These are phyloP conservation scores for Sporisorium sorghi DNA, from an alignment of 1,284 basidiomycete species.

Conservation along the genomic window DNA sequence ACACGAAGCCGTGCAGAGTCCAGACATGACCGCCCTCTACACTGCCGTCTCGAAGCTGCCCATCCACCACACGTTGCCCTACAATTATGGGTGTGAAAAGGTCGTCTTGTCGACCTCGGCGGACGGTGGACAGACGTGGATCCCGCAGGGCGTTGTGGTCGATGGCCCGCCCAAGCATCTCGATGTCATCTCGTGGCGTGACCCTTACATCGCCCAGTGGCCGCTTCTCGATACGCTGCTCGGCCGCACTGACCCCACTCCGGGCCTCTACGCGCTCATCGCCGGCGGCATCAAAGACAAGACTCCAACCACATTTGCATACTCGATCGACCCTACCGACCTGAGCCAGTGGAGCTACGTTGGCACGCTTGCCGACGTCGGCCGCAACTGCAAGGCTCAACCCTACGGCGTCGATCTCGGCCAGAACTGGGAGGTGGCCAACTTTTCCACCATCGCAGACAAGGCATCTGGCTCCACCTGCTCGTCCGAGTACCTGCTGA, in stretches of 20 bases:
- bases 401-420: slow-evolving; percentile 53
- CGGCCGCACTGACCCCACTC: slow-evolving; percentile 8
- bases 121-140: slow-evolving; percentile 53
- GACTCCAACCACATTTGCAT: slow-evolving; percentile 54
- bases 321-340: slow-evolving; percentile 39
- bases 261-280: slow-evolving; percentile 49
- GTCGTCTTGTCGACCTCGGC: slow-evolving; percentile 51
- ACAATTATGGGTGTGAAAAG: slow-evolving; percentile 55
- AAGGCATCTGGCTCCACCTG: background rate
- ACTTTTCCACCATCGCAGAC: slow-evolving; percentile 43
- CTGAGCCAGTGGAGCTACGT: slow-evolving; percentile 50
- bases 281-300: slow-evolving; percentile 51
- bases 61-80: slow-evolving; percentile 54
- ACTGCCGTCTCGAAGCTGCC: slow-evolving; percentile 58
- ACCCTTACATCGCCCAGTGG: slow-evolving; percentile 54
- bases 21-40: slow-evolving; percentile 55
- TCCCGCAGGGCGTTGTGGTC: slow-evolving; percentile 36
- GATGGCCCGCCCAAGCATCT: slow-evolving; percentile 45
- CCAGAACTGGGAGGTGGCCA: slow-evolving; percentile 60
- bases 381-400: slow-evolving; percentile 34
- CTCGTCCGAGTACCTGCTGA: slow-evolving; percentile 41
- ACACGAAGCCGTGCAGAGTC: slow-evolving; percentile 15
- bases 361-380: slow-evolving; percentile 45
- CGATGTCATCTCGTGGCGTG: slow-evolving; percentile 57
- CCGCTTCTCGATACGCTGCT: slow-evolving; percentile 50